Evolutionary conservation across 371 early-diverging fungal species (phyloP).

Genomic region (Mucor lusitanicus): DNA sequence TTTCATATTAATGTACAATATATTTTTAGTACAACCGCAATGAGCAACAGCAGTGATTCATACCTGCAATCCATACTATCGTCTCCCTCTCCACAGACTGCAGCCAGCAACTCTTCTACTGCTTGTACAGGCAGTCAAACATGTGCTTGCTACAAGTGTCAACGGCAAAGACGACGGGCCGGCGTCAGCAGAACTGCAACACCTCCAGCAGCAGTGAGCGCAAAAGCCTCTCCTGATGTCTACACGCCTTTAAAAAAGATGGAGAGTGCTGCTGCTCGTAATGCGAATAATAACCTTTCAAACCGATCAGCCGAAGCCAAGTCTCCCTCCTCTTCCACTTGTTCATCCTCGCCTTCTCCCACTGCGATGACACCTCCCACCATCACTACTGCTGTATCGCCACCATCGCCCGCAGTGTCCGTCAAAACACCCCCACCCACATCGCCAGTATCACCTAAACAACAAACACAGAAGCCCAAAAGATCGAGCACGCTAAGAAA

Average conservation of each 20-base stretch:
- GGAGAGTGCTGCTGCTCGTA: background rate
- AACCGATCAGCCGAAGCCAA: slow-evolving; percentile 4
- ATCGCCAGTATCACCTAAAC: slow-evolving; percentile 4
- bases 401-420: background rate
- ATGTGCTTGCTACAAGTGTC: slow-evolving; percentile 50
- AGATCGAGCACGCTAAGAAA: slow-evolving; percentile 34
- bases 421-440: slow-evolving; percentile 1
- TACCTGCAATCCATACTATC: slow-evolving; percentile 28
- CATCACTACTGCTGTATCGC: background rate
- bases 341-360: background rate
- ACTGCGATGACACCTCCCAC: background rate
- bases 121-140: slow-evolving; percentile 19
- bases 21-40: slow-evolving; percentile 10
- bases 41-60: slow-evolving; percentile 9
- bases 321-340: background rate
- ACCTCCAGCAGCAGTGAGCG: background rate
- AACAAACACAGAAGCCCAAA: slow-evolving; percentile 5
- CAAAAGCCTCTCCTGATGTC: background rate
- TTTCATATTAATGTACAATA: slow-evolving; percentile 3
- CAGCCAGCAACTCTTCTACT: slow-evolving; percentile 6
- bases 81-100: slow-evolving; percentile 4
- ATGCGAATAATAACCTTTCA: background rate
- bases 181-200: slow-evolving; percentile 12
- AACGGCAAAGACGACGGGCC: slow-evolving; percentile 46
- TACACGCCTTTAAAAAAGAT: slow-evolving; percentile 9